These are phyloP conservation scores for Leccinum subgranulosum DNA, from an alignment of 768 basidiomycete genomes.

Conservation along the genomic window DNA sequence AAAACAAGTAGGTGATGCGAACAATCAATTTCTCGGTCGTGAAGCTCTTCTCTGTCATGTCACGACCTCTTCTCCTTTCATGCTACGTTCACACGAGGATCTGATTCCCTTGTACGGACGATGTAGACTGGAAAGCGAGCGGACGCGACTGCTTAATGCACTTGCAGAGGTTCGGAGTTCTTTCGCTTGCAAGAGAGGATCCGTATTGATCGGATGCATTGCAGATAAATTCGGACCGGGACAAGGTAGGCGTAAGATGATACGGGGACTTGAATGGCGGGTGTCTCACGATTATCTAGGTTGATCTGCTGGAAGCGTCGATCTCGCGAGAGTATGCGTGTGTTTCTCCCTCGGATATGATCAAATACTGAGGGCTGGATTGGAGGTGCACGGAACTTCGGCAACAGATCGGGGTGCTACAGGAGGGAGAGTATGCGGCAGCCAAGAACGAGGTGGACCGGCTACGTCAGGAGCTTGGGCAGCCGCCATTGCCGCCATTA, in stretches of 20 bases:
- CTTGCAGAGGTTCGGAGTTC: conserved; percentile 59
- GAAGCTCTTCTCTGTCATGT: neutral
- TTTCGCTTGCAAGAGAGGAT: conserved; percentile 1
- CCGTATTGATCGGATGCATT: conserved; percentile 11
- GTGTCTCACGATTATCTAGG: conserved; percentile 33
- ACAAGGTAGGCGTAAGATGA: conserved; percentile 46
- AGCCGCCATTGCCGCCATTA: conserved; percentile 67
- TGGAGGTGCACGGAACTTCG: conserved; percentile 65
- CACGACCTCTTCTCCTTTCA: neutral
- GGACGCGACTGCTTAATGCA: conserved; percentile 61
- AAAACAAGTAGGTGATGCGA: conserved; percentile 62
- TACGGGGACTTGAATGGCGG: neutral
- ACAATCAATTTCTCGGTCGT: neutral
- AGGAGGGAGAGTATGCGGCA: conserved; percentile 71
- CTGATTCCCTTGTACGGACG: conserved; percentile 8
- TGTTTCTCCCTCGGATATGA: conserved; percentile 1
- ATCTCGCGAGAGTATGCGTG: conserved; percentile 63
- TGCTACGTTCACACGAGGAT: conserved; percentile 5
- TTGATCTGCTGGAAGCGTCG: conserved; percentile 64
- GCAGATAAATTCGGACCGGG: conserved; percentile 79
- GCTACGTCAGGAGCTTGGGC: conserved; percentile 72
- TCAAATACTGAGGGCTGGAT: conserved; percentile 8
- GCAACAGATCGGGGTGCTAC: conserved; percentile 59
- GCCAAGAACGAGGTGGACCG: conserved; percentile 78
- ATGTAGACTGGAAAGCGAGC: conserved; percentile 70